A percentile compares a stretch with the other conserved stretches of the same genome.
phyloP scores from a whole-genome alignment of 352 stramenopile species.

The Pythium aquatile region DNA sequence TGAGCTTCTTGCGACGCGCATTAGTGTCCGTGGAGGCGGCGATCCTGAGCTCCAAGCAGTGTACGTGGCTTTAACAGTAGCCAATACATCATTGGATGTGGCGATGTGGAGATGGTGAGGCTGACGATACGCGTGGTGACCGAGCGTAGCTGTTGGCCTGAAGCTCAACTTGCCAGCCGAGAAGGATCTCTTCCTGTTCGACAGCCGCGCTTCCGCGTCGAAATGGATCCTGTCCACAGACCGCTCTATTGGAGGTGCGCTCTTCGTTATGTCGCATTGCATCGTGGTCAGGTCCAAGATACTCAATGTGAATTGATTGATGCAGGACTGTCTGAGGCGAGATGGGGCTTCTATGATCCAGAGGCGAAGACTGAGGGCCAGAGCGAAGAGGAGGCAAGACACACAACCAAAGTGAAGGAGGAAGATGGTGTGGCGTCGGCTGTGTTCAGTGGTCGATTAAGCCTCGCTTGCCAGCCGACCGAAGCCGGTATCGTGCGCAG shows the following conservation, averaged over 20 bases:
- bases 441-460: constrained; percentile 71
- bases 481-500: constrained; percentile 78
- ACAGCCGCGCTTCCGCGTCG: constrained; percentile 40
- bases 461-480: constrained; percentile 72
- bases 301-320: constrained; percentile 3
- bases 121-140: constrained; percentile 2
- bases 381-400: constrained; percentile 4
- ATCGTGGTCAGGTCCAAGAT: background rate
- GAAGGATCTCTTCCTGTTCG: constrained; percentile 79
- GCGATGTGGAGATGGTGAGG: background rate
- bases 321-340: constrained; percentile 52
- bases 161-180: constrained; percentile 73
- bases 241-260: constrained; percentile 71
- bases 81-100: background rate
- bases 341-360: constrained; percentile 63
- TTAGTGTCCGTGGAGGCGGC: constrained; percentile 73
- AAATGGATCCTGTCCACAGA: constrained; percentile 79
- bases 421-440: constrained; percentile 49
- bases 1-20: constrained; percentile 73
- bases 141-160: constrained; percentile 54
- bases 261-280: background rate
- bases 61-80: constrained; percentile 31
- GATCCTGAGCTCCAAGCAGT: constrained; percentile 81
- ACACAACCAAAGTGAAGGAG: constrained; percentile 37
- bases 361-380: constrained; percentile 13